Percentiles rank a stretch among this genome's conserved stretches.
Evolutionary conservation across 2,329 filamentous ascomycete genomes (phyloP).

Genomic region (Cordyceps cateniannulata): DNA sequence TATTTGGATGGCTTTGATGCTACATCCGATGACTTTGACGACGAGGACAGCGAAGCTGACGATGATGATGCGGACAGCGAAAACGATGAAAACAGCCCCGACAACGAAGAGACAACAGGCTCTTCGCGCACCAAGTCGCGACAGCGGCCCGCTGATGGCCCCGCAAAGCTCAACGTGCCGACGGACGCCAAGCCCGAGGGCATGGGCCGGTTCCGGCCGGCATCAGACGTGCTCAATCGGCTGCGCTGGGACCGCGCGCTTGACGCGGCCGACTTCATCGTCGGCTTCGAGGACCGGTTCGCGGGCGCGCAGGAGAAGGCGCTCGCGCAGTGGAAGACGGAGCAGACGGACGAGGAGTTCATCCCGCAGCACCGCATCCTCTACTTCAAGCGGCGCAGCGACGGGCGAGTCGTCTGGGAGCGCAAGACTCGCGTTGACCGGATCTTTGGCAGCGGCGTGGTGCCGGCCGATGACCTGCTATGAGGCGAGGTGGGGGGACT

Average conservation of each 20-base stretch:
- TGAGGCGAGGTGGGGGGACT: too few species aligned
- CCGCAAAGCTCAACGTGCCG: constrained; percentile 1
- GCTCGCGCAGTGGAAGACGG: constrained; percentile 51
- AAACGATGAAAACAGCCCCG: too few species aligned
- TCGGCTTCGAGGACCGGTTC: constrained; percentile 59
- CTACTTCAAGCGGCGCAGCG: constrained; percentile 51
- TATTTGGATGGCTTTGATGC: constrained; percentile 39
- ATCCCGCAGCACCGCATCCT: constrained; percentile 59
- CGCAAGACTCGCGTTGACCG: constrained; percentile 44
- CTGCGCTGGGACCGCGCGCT: constrained; percentile 53
- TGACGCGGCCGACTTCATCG: constrained; percentile 45
- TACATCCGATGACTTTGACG: constrained; percentile 34
- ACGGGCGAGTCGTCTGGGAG: constrained; percentile 51
- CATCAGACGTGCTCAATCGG: constrained; percentile 52
- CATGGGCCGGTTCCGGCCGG: constrained; percentile 46
- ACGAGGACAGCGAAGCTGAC: constrained; percentile 18
- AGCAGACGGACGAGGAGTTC: constrained; percentile 59
- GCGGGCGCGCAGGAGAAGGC: constrained; percentile 46
- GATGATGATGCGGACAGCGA: background rate
- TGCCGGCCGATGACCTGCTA: constrained; percentile 1
- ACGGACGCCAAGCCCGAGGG: constrained; percentile 23
- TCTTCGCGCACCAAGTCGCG: constrained; percentile 7
- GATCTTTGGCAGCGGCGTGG: constrained; percentile 49
- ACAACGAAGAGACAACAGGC: constrained; percentile 12
- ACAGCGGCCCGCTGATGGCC: constrained; percentile 7